Evolutionary conservation across 2,329 filamentous ascomycete species (phyloP).

Genomic region (Fusarium avenaceum): DNA sequence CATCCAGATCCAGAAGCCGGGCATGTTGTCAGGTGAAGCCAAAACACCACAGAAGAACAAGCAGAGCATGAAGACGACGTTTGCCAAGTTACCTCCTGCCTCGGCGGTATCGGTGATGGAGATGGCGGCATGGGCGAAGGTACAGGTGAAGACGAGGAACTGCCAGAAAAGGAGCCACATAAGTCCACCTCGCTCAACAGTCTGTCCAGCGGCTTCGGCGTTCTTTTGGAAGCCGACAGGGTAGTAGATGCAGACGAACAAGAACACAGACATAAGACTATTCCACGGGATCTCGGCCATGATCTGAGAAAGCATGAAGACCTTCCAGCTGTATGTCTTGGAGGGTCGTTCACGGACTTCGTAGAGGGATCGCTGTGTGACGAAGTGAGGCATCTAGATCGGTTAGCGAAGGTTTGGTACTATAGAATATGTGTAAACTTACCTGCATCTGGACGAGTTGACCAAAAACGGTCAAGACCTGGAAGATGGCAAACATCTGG

Average conservation of each 20-base stretch:
- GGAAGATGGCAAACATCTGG: conserved; percentile 88
- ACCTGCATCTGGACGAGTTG: conserved; percentile 71
- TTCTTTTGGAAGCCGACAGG: conserved; percentile 82
- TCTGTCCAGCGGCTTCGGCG: conserved; percentile 56
- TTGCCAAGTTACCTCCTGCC: conserved; percentile 75
- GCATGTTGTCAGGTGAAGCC: conserved; percentile 68
- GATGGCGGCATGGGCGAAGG: conserved; percentile 75
- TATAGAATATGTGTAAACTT: background rate
- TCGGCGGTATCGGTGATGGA: conserved; percentile 75
- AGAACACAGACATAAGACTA: conserved; percentile 77
- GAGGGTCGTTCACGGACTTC: conserved; percentile 87
- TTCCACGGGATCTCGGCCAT: conserved; percentile 90
- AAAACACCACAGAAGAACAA: conserved; percentile 77
- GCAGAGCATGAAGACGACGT: conserved; percentile 73
- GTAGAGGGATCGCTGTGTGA: conserved; percentile 83
- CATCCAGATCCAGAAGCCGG: conserved; percentile 81
- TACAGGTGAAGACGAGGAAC: conserved; percentile 77
- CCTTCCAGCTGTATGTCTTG: conserved; percentile 87
- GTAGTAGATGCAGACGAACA: conserved; percentile 88
- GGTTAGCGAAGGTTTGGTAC: background rate
- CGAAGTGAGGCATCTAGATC: conserved; percentile 87
- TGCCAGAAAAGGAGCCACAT: conserved; percentile 75
- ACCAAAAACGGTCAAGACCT: conserved; percentile 84
- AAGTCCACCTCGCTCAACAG: conserved; percentile 69
- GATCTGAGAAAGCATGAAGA: conserved; percentile 87